Percentiles rank a stretch among this genome's conserved stretches.
phyloP scores from a whole-genome alignment of 192 early-diverging fungal genomes.

The Coemansia sp. region DNA sequence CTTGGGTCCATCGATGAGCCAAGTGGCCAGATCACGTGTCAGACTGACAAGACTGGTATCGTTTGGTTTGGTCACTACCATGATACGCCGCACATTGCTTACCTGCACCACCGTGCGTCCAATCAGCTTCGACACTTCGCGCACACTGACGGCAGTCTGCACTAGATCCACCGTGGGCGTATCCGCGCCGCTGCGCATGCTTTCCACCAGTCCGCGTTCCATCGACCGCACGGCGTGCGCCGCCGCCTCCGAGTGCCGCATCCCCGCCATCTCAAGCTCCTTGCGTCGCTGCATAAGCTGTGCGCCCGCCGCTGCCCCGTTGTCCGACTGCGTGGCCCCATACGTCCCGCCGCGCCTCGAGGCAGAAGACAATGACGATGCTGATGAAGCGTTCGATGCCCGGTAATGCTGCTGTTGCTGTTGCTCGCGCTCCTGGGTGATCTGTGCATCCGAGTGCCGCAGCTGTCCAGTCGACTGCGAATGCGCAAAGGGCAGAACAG shows the following conservation, averaged over 20 bases:
- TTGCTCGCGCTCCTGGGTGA: not conserved
- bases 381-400: not conserved
- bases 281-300: constrained; percentile 33
- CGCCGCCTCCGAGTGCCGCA: constrained; percentile 38
- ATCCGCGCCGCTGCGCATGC: constrained; percentile 31
- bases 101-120: constrained; percentile 59
- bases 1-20: constrained; percentile 57
- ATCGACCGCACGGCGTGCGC: constrained; percentile 40
- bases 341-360: not conserved
- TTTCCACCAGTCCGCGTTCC: constrained; percentile 36
- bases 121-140: constrained; percentile 70
- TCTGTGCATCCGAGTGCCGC: not conserved
- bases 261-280: constrained; percentile 35
- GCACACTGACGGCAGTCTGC: constrained; percentile 68
- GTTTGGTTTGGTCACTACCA: constrained; percentile 79
- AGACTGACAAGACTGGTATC: constrained; percentile 64
- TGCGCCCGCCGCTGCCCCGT: constrained; percentile 5
- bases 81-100: constrained; percentile 55
- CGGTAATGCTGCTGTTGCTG: not conserved
- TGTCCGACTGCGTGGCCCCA: constrained; percentile 11
- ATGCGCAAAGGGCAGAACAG: not conserved
- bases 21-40: constrained; percentile 69
- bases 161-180: constrained; percentile 58
- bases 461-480: constrained; percentile 5
- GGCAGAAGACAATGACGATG: not conserved